Evolutionary conservation across 164 flowering plant species (phyloP), one percentile per base, ranked within the genome.

Genomic region (Macadamia tetraphylla): DNA sequence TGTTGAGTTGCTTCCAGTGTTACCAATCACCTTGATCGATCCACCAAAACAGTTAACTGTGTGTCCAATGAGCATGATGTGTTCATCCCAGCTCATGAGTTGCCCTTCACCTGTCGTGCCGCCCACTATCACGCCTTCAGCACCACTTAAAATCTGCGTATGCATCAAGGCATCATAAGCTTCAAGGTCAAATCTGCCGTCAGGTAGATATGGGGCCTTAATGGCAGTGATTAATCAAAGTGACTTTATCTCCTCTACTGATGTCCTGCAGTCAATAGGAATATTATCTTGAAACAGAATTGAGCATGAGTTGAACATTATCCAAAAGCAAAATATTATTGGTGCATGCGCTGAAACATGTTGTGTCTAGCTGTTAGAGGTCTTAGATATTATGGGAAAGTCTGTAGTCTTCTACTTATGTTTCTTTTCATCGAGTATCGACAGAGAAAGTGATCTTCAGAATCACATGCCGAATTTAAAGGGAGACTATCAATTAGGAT

Each of bases 51-150:
- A 35, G 0, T 35, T 35, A 35, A 35, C 40, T 35, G 40, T 35
- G 40, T 35, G 40, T 35, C 40, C 98, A 62, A 92, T 92, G 31
- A 92, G 96, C 96, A 90, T 92, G 60, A 92, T 88, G 73, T 90
- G 96, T 71, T 92, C 98, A 68, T 90, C 98, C 98, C 96, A 92
- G 74, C 89, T 88, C 98, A 92, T 92, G 60, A 92, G 75, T 56
- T 92, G 98, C 43, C 98, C 98, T 74, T 92, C 98, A 60, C 98
- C 98, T 10, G 97, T 90, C 42, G 95, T 88, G 52, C 98, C 98
- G 60, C 97, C 98, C 14, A 92, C 95, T 64, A 92, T 84, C 59
- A 92, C 81, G 31, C 84, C 98, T 71, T 89, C 97, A 44, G 76
- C 90, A 29, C 97, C 98, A 62, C 84, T 77, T 64, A 53, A 72